Conservation (phyloP, 345 rosid species). For the Dipteronia dyeriana region DNA sequence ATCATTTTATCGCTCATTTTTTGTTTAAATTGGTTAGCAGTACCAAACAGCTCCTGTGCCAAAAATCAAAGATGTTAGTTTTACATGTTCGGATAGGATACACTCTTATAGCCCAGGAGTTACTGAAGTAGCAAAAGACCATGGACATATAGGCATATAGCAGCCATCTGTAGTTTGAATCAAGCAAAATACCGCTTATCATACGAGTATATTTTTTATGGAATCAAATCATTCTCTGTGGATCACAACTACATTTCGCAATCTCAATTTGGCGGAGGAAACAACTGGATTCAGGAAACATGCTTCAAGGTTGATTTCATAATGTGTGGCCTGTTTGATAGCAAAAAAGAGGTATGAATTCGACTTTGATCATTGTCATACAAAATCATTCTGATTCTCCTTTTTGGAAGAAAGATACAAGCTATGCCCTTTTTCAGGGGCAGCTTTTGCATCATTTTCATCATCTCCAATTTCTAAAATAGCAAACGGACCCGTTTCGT, state of each 20-base stretch:
- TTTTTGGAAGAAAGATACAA: not conserved
- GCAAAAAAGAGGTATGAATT: not conserved
- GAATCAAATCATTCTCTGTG: not conserved
- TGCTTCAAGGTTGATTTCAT: not conserved
- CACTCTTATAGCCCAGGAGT: not conserved
- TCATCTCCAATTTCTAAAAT: not conserved
- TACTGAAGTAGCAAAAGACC: not conserved
- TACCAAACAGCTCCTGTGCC: not conserved
- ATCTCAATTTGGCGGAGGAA: not conserved
- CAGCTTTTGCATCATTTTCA: not conserved
- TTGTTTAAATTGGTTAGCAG: not conserved
- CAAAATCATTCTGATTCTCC: not conserved
- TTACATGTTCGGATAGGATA: not conserved
- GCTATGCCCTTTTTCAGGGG: not conserved
- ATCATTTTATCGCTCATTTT: not conserved
- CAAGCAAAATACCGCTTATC: not conserved
- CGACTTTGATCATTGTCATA: not conserved
- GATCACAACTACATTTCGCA: not conserved
- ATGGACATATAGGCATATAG: not conserved
- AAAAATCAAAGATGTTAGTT: conserved; percentile 3
- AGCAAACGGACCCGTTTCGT: not conserved
- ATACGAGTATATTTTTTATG: not conserved
- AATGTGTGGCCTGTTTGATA: not conserved
- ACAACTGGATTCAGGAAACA: not conserved
- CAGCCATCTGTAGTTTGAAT: not conserved